phyloP scores from a whole-genome alignment of 1,284 basidiomycete species.

The Clitocybe nebularis region DNA sequence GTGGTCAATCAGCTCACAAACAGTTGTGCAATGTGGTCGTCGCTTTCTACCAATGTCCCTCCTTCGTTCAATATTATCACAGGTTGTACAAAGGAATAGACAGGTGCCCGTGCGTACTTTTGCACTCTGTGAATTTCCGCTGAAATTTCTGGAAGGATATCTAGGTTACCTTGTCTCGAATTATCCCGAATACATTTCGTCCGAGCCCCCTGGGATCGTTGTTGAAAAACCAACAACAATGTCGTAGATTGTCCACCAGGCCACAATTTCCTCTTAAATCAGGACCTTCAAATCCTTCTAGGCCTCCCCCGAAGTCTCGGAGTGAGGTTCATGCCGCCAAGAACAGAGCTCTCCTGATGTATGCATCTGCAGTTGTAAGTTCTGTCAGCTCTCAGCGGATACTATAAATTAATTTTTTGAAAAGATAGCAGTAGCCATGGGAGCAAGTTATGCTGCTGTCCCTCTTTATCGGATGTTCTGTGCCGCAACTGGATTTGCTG shows the following conservation, averaged over 20 bases:
- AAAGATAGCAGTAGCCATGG: conserved; percentile 78
- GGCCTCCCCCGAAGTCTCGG: conserved; percentile 17
- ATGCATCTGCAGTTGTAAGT: conserved; percentile 73
- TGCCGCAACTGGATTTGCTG: conserved; percentile 94
- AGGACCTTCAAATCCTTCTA: conserved; percentile 6
- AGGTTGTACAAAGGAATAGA: background rate
- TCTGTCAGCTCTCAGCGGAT: background rate
- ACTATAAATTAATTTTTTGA: conserved; percentile 3
- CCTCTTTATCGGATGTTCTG: conserved; percentile 98
- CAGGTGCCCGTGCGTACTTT: conserved; percentile 10
- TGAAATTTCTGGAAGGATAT: conserved; percentile 11
- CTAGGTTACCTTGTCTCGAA: conserved; percentile 12
- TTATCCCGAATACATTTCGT: background rate
- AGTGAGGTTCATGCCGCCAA: conserved; percentile 36
- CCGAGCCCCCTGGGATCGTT: background rate
- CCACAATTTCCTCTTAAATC: conserved; percentile 7
- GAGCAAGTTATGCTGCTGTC: conserved; percentile 93
- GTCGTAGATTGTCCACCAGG: conserved; percentile 19
- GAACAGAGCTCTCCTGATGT: conserved; percentile 77
- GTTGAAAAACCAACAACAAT: conserved; percentile 9
- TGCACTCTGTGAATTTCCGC: background rate
- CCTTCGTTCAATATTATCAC: conserved; percentile 6
- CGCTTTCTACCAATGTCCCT: conserved; percentile 13
- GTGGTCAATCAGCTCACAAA: too few species aligned
- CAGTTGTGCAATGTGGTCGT: too few species aligned